Evolutionary conservation across 1,284 basidiomycete species (phyloP).

Genomic region (Coniophora puteana): DNA sequence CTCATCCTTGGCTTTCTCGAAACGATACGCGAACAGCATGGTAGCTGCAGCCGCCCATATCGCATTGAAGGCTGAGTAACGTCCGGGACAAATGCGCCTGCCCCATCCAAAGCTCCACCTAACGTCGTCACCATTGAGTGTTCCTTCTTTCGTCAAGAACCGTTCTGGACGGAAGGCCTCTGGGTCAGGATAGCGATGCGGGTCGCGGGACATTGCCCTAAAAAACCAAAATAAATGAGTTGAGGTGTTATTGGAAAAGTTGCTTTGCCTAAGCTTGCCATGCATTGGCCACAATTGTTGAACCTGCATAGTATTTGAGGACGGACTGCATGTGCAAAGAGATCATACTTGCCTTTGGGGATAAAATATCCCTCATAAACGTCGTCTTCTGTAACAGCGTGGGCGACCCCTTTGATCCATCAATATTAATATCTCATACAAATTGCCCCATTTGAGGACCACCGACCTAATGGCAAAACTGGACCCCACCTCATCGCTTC

Average conservation of each 20-base stretch:
- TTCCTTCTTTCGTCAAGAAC: conserved; percentile 21
- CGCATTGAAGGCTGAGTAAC: neutral
- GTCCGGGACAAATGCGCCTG: conserved; percentile 6
- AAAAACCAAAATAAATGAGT: neutral
- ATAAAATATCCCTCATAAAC: conserved; percentile 24
- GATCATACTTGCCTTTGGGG: conserved; percentile 18
- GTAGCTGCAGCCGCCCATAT: conserved; percentile 2
- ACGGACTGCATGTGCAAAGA: neutral
- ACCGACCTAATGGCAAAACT: conserved; percentile 27
- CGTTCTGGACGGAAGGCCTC: conserved; percentile 25
- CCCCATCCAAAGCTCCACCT: conserved; percentile 6
- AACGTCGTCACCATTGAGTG: conserved; percentile 23
- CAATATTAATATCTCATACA: conserved; percentile 1
- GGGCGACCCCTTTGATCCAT: conserved; percentile 21
- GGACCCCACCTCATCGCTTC: conserved; percentile 37
- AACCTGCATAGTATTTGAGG: conserved; percentile 21
- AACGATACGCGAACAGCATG: conserved; percentile 3
- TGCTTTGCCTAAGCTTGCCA: conserved; percentile 23
- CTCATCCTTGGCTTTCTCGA: conserved; percentile 5
- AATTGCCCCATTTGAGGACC: neutral
- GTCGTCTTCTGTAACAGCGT: conserved; percentile 21
- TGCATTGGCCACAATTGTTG: conserved; percentile 24
- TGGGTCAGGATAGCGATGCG: conserved; percentile 22
- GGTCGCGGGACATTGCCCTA: conserved; percentile 29
- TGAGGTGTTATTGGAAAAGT: neutral